Evolutionary conservation across 257 asterid genomes (phyloP).

Genomic region (Paulownia fortunei): DNA sequence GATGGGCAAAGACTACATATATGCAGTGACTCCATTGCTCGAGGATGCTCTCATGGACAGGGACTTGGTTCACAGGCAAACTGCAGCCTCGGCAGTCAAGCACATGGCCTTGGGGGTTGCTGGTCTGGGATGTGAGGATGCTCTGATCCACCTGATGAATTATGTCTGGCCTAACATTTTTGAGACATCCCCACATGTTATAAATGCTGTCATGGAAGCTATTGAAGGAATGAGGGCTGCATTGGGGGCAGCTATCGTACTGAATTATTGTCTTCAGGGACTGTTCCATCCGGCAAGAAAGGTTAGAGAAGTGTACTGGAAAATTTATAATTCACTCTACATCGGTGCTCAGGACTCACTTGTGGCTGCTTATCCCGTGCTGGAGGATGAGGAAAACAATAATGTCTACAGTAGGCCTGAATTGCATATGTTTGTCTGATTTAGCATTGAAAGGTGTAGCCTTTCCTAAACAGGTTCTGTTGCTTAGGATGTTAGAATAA

Average conservation of each 20-base stretch:
- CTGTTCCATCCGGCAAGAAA: no score
- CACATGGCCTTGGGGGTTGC: no score
- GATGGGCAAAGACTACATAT: conserved; percentile 84
- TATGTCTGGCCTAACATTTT: conserved; percentile 77
- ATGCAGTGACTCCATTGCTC: conserved; percentile 75
- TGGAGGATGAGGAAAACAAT: conserved; percentile 2
- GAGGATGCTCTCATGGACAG: conserved; percentile 88
- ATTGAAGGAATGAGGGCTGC: conserved; percentile 84
- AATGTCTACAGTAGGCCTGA: no score
- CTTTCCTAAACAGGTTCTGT: neutral
- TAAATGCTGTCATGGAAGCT: conserved; percentile 81
- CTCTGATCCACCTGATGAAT: no score
- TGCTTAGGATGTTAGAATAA: neutral
- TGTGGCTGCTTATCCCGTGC: conserved; percentile 71
- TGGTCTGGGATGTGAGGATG: no score
- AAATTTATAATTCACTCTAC: no score
- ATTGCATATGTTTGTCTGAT: no score
- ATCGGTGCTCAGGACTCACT: conserved; percentile 79
- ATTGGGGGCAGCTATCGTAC: conserved; percentile 65
- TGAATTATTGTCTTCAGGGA: no score
- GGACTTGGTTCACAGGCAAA: no score
- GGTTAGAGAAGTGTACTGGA: no score
- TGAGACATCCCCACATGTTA: conserved; percentile 81
- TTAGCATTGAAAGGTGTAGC: neutral
- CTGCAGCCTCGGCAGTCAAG: no score